Evolutionary conservation across 768 basidiomycete genomes (phyloP), one percentile per base, ranked within the genome.

Genomic region (Candolleomyces efflorescens): DNA sequence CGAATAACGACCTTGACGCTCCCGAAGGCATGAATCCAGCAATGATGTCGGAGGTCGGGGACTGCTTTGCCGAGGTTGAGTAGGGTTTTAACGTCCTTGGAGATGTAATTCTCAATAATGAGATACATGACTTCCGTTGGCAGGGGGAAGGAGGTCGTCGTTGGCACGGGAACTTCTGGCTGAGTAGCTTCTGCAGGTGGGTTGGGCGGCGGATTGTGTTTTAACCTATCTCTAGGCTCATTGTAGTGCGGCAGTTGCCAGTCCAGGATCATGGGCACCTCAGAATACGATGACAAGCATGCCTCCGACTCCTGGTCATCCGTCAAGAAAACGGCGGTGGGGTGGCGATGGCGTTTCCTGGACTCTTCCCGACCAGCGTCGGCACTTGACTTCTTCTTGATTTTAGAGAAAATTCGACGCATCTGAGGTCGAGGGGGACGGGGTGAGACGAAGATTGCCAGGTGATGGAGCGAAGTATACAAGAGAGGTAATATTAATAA

Each of bases 1-100:
- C 58, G 58, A 22, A 59, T 51, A 27, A 45, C 11, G 9, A 59
- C 24, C 17, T 45, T 53, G 11, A 54, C 58, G 10, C 15, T 37
- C 12, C 23, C 17, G 45, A 59, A 59, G 10, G 58, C 58, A 17
- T 54, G 45, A 6, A 27, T 49, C 58, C 58, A 59, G 23, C 58
- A 59, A 20, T 59, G 53, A 37, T 59, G 58, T 27, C 23, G 44
- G 9, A 59, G 24, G 15, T 17, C 20, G 13, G 51, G 58, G 11
- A 59, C 18, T 20, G 58, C 58, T 23, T 27, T 46, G 18, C 27
- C 48, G n/a, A 59, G 49, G 22, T 46, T 44, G 20, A 54, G 23
- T 17, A 54, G 2, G 15, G 41, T 41, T 20, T 54, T 43, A 2
- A 45, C 12, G 10, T 46, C 53, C n/a, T 44, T n/a, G 18, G 53